Percentiles rank a stretch among this genome's conserved stretches.
These are phyloP conservation scores for Knufia petricola DNA, from an alignment of 2,329 filamentous ascomycete species.

Conservation along the genomic window DNA sequence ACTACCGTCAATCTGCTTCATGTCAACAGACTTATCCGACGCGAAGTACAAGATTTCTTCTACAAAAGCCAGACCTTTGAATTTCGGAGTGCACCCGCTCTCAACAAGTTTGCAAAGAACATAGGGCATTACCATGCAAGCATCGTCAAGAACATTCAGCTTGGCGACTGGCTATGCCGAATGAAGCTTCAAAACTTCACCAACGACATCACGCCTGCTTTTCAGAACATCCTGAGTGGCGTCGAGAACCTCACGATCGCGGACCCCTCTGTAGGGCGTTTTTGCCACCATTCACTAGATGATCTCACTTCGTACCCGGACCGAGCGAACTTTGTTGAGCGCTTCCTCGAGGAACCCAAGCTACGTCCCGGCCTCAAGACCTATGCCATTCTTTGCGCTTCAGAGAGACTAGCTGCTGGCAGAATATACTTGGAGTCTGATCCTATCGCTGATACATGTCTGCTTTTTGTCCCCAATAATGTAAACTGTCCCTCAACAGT, in stretches of 20 bases:
- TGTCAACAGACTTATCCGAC: neutral
- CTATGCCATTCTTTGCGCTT: neutral
- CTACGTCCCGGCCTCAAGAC: neutral
- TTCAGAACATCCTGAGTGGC: neutral
- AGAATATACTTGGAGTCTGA: neutral
- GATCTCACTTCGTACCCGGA: no score
- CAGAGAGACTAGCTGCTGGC: neutral
- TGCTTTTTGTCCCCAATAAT: neutral
- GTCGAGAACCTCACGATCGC: neutral
- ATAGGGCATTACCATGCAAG: constrained; percentile 5
- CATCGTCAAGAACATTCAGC: neutral
- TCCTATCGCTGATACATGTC: no score
- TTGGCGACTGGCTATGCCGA: neutral
- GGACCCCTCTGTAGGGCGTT: neutral
- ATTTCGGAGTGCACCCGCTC: neutral
- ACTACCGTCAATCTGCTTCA: neutral
- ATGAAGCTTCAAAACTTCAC: neutral
- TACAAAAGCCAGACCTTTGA: constrained; percentile 4
- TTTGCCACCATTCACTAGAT: no score
- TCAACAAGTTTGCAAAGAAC: neutral
- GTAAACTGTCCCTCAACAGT: neutral
- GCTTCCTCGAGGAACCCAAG: neutral
- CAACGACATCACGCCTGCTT: neutral
- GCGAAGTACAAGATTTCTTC: constrained; percentile 4
- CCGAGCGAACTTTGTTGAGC: no score